phyloP scores from a whole-genome alignment of 306 rosid genomes.

The Inga laurina region DNA sequence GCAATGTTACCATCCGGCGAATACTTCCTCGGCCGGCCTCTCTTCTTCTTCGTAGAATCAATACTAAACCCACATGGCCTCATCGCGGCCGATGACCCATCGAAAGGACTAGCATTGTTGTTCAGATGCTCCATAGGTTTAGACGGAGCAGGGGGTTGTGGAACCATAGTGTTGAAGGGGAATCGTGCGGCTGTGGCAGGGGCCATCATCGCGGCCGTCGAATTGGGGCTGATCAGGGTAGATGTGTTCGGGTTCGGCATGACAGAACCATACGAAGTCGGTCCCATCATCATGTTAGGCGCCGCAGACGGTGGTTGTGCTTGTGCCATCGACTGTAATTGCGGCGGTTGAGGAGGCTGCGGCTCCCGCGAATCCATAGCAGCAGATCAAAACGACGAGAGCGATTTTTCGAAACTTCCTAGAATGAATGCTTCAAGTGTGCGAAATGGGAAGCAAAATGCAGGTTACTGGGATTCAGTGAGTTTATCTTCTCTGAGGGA shows the following conservation, averaged over 20 bases:
- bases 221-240: slow-evolving; percentile 52
- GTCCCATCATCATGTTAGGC: slow-evolving; percentile 56
- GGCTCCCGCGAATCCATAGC: slow-evolving; percentile 75
- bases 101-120: slow-evolving; percentile 44
- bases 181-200: slow-evolving; percentile 59
- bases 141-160: slow-evolving; percentile 38
- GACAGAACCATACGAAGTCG: slow-evolving; percentile 42
- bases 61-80: slow-evolving; percentile 51
- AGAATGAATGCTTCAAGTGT: not conserved
- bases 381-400: slow-evolving; percentile 12
- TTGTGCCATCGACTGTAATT: not conserved
- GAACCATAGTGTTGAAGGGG: slow-evolving; percentile 57
- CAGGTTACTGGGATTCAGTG: slow-evolving; percentile 21
- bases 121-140: slow-evolving; percentile 52
- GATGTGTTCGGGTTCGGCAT: slow-evolving; percentile 40
- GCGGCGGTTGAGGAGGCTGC: slow-evolving; percentile 33
- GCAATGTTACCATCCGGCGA: slow-evolving; percentile 93
- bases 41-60: slow-evolving; percentile 73
- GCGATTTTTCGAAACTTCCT: not conserved
- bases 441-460: slow-evolving; percentile 30
- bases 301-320: slow-evolving; percentile 22
- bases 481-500: not conserved
- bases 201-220: slow-evolving; percentile 47
- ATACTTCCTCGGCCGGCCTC: slow-evolving; percentile 93
- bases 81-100: slow-evolving; percentile 55